Conservation (phyloP, 495 filamentous ascomycete genomes). For the Gamarada debralockiae region DNA sequence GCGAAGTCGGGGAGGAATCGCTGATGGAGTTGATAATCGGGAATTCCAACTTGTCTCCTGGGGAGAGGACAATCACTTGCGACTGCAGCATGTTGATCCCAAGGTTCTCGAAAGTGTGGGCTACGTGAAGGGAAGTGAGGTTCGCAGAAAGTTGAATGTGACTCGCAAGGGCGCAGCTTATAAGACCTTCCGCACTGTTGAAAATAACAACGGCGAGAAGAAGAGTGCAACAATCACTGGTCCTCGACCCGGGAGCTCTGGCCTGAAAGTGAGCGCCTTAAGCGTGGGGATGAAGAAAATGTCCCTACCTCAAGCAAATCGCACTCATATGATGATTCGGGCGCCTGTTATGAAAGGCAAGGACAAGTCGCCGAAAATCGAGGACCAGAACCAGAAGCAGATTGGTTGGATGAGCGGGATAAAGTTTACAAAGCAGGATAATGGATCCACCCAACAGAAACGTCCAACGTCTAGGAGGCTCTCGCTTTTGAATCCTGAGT, state of each 20-base stretch:
- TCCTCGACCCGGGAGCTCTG: slow-evolving; percentile 34
- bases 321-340: slow-evolving; percentile 14
- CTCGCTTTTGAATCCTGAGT: slow-evolving; percentile 22
- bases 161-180: slow-evolving; percentile 84
- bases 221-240: slow-evolving; percentile 45
- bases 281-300: slow-evolving; percentile 45
- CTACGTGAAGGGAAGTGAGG: slow-evolving; percentile 63
- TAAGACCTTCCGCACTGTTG: slow-evolving; percentile 68
- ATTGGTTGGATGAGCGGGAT: slow-evolving; percentile 95
- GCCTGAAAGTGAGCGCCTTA: slow-evolving; percentile 28
- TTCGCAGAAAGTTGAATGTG: slow-evolving; percentile 62
- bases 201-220: slow-evolving; percentile 38
- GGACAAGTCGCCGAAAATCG: slow-evolving; percentile 26
- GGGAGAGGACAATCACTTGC: slow-evolving; percentile 81
- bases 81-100: slow-evolving; percentile 69
- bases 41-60: slow-evolving; percentile 94
- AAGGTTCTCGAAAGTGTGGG: slow-evolving; percentile 68
- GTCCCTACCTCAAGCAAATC: slow-evolving; percentile 7
- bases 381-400: slow-evolving; percentile 45
- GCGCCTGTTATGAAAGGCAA: slow-evolving; percentile 38
- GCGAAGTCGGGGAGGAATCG: slow-evolving; percentile 72
- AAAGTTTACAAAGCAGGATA: slow-evolving; percentile 60
- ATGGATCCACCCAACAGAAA: slow-evolving; percentile 3
- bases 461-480: slow-evolving; percentile 17
- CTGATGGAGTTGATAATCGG: slow-evolving; percentile 69